Evolutionary conservation across 345 rosid species (phyloP).

Genomic region (Corymbia maculata): DNA sequence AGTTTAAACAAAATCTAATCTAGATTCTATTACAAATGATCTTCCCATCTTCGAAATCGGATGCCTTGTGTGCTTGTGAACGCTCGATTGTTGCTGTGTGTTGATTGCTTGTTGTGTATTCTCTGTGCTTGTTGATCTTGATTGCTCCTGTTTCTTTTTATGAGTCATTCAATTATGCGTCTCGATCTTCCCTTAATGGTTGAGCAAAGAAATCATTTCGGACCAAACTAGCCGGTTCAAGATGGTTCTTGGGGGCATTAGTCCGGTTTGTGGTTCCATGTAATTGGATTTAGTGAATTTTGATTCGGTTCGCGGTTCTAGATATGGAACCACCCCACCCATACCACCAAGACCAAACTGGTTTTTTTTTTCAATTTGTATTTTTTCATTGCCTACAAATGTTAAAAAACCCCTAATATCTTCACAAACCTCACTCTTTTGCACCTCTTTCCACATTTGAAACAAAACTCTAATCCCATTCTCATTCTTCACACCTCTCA

Average conservation of each 20-base stretch:
- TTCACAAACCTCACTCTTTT: not conserved
- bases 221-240: too few species aligned
- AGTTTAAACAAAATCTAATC: not conserved
- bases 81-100: not conserved
- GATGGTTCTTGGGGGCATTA: not conserved
- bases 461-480: not conserved
- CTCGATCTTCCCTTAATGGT: not conserved
- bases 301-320: accelerated
- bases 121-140: not conserved
- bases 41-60: not conserved
- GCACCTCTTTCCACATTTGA: not conserved
- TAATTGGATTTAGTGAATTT: not conserved
- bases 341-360: accelerated
- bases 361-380: too few species aligned
- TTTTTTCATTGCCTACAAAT: too few species aligned
- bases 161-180: not conserved
- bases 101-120: not conserved
- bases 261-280: not conserved
- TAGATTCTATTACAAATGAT: not conserved
- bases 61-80: not conserved
- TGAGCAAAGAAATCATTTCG: not conserved
- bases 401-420: not conserved
- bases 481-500: not conserved
- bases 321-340: not conserved
- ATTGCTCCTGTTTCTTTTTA: not conserved